A percentile compares a stretch with the other conserved stretches of the same genome.
Conservation (phyloP, 2,329 filamentous ascomycete species). For the Ilyonectria mors-panacis region DNA sequence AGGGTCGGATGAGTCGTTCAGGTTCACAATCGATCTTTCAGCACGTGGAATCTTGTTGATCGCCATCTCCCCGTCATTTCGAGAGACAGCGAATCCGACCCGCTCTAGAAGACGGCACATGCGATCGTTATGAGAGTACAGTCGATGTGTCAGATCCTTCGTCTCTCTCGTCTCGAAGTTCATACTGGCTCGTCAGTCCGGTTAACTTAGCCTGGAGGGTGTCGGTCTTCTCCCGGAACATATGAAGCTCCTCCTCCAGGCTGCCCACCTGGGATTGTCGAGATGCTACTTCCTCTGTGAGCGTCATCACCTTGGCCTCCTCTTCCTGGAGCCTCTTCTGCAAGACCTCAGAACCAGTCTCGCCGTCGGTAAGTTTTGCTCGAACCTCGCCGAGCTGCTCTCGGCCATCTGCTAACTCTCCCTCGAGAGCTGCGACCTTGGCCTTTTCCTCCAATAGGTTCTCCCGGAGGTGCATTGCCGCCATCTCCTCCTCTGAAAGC, state of each 20-base stretch:
- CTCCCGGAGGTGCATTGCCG: slow-evolving; percentile 68
- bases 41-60: slow-evolving; percentile 80
- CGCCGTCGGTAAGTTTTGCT: slow-evolving; percentile 82
- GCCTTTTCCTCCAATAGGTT: slow-evolving; percentile 67
- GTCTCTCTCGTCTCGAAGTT: slow-evolving; percentile 80
- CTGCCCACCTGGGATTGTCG: slow-evolving; percentile 83
- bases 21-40: slow-evolving; percentile 69
- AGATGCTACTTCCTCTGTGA: slow-evolving; percentile 80
- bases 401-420: slow-evolving; percentile 74
- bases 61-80: slow-evolving; percentile 79
- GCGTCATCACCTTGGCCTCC: slow-evolving; percentile 76
- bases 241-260: slow-evolving; percentile 81
- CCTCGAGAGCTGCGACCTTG: slow-evolving; percentile 67
- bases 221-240: slow-evolving; percentile 76
- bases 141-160: slow-evolving; percentile 85
- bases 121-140: slow-evolving; percentile 88
- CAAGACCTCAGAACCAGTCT: slow-evolving; percentile 85
- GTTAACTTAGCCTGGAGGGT: slow-evolving; percentile 67
- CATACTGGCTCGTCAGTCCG: slow-evolving; percentile 70
- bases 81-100: slow-evolving; percentile 85
- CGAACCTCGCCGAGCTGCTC: slow-evolving; percentile 78
- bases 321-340: slow-evolving; percentile 82
- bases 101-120: slow-evolving; percentile 88
- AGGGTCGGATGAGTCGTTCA: slow-evolving; percentile 72
- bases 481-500: slow-evolving; percentile 66